Base-by-base conservation (phyloP, 148 eudicot species). In the Rhododendron kiyosumense region DNA sequence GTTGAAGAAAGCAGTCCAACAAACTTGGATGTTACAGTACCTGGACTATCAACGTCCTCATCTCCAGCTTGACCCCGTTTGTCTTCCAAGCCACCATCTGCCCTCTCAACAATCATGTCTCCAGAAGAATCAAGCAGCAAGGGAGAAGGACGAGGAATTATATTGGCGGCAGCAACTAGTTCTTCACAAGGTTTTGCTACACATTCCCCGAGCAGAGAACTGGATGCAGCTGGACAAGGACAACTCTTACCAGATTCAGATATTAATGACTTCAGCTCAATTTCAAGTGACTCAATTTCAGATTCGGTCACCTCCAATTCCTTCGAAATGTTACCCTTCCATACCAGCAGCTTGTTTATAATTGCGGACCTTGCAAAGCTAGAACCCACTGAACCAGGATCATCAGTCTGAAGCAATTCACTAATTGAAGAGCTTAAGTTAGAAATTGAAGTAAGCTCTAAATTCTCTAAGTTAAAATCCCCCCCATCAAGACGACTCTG, bases 241-340 rank as follows among this genome's bases (percentile, higher is more conserved):
- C 81, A 13, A 52, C 15, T 81, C 84, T 63, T 87, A 81, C 45
- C 86, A 85, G 88, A 41, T 73, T 88, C 88, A 74, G 90, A 75
- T 41, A 73, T 88, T 83, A 93, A 84, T 26, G 85, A 89, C 84
- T 94, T 93, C 86, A 97, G 85, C 85, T 97, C 98, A 87, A 83
- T 93, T 90, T 97, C 99, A 81, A 95, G 96, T 9, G 85, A 88
- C 88, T 95, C 99, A 85, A 94, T 94, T 85, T 97, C 96, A 84
- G 92, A 90, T 89, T 94, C 98, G 78, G 98, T 97, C 73, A 84
- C 65, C 88, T 93, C 98, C 81, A 97, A 76, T 69, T 91, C 91
- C 90, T 93, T 97, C 10, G 91, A 87, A 86, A 95, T 82, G 51
- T 90, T 93, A 78, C 87, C 93, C 87, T 92, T 97, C 93, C 89